Evolutionary conservation across 768 basidiomycete genomes (phyloP).

Genomic region (Leucosporidium creatinivorum): DNA sequence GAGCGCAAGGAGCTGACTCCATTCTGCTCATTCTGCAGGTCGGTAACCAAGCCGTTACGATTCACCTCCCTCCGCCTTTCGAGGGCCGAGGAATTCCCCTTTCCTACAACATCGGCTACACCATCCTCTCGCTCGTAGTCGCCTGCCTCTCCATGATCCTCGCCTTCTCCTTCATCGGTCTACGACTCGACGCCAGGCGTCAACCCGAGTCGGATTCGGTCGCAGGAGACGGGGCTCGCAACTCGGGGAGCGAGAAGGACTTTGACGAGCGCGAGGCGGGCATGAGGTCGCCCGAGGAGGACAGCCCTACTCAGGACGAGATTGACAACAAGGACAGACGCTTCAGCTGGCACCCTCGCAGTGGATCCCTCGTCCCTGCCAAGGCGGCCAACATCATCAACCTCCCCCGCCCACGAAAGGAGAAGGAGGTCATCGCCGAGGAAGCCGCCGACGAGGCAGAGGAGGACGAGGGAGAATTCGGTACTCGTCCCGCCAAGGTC

Average conservation of each 20-base stretch:
- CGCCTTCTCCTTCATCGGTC: constrained; percentile 33
- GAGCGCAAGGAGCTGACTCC: too few species aligned
- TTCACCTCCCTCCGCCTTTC: constrained; percentile 17
- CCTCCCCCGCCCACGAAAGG: too few species aligned
- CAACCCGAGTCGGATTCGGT: neutral
- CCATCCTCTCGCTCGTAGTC: constrained; percentile 26
- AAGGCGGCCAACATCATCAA: too few species aligned
- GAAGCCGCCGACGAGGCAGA: constrained; percentile 6
- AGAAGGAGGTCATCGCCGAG: neutral
- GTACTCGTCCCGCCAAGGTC: constrained; percentile 10
- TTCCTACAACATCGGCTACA: constrained; percentile 22
- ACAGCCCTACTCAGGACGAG: too few species aligned
- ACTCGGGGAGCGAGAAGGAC: too few species aligned
- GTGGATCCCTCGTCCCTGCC: too few species aligned
- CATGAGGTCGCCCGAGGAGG: too few species aligned
- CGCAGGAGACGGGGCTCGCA: neutral
- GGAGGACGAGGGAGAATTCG: constrained; percentile 22
- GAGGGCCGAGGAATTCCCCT: constrained; percentile 14
- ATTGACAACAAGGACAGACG: too few species aligned
- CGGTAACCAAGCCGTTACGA: constrained; percentile 24
- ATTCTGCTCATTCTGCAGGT: neutral
- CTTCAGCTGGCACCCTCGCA: too few species aligned
- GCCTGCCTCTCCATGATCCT: constrained; percentile 25
- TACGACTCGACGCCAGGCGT: constrained; percentile 6
- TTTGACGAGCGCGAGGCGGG: too few species aligned